Percentiles rank a stretch among this genome's conserved stretches.
Evolutionary conservation across 2,329 filamentous ascomycete species (phyloP).

Genomic region (Thermothelomyces thermophilus): DNA sequence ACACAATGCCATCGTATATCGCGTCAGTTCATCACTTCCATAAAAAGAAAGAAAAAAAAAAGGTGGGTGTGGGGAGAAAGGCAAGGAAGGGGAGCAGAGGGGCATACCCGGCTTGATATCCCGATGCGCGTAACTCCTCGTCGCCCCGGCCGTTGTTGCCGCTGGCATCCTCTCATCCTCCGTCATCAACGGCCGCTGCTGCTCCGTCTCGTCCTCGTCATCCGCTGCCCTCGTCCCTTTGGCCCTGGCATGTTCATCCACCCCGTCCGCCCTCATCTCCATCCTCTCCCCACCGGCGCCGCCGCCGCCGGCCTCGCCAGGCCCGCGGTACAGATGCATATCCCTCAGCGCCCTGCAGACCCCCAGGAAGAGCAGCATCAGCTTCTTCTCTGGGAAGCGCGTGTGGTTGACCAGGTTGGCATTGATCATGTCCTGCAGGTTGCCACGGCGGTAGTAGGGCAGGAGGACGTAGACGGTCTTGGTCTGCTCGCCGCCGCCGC

Average conservation of each 20-base stretch:
- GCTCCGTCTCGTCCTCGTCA: constrained; percentile 63
- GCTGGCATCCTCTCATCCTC: constrained; percentile 66
- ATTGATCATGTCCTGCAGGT: constrained; percentile 97
- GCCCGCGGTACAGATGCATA: constrained; percentile 82
- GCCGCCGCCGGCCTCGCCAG: constrained; percentile 12
- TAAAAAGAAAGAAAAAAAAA: no score
- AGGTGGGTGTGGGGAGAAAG: no score
- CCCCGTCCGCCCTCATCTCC: constrained; percentile 40
- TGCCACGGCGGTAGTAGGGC: constrained; percentile 90
- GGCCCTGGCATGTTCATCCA: constrained; percentile 33
- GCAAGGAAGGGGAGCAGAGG: no score
- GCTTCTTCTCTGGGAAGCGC: constrained; percentile 74
- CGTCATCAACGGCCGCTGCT: constrained; percentile 76
- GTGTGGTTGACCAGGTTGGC: constrained; percentile 95
- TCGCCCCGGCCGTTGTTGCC: constrained; percentile 53
- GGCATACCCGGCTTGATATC: constrained; percentile 87
- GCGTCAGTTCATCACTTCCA: not conserved
- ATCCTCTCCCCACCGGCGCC: constrained; percentile 38
- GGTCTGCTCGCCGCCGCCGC: constrained; percentile 51
- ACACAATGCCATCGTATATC: not conserved
- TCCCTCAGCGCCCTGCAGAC: constrained; percentile 81
- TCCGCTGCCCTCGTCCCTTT: constrained; percentile 44
- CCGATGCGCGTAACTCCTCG: constrained; percentile 81
- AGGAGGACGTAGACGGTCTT: constrained; percentile 97
- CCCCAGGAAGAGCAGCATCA: constrained; percentile 87